A percentile compares a stretch with the other conserved stretches of the same genome.
Evolutionary conservation across 805 yeast genomes (phyloP).

Genomic region (Zygosaccharomyces gambellarensis): DNA sequence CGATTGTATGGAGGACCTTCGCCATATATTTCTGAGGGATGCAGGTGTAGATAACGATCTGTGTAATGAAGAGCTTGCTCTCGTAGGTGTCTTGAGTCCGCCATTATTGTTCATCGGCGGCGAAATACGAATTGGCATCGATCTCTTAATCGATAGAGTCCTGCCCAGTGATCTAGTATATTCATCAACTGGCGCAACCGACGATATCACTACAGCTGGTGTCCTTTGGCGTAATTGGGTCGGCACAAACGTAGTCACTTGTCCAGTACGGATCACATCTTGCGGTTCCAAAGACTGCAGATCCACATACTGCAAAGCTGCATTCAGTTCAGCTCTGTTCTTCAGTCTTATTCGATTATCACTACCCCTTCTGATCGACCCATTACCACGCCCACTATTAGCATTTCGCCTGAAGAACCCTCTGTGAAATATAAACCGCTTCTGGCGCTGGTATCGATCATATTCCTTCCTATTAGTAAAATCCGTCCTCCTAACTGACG

Average conservation of each 20-base stretch:
- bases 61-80: slow-evolving; percentile 1
- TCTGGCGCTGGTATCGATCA: slow-evolving; percentile 11
- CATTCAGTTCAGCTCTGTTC: slow-evolving; percentile 18
- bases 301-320: slow-evolving; percentile 22
- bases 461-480: slow-evolving; percentile 23
- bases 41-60: slow-evolving; percentile 18
- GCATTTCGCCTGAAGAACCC: slow-evolving; percentile 23
- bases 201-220: slow-evolving; percentile 6
- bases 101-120: not conserved
- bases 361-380: slow-evolving; percentile 1
- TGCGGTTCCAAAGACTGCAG: slow-evolving; percentile 10
- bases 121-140: not conserved
- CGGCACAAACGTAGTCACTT: slow-evolving; percentile 6
- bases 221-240: slow-evolving; percentile 1
- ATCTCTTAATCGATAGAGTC: slow-evolving; percentile 4
- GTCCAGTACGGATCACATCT: slow-evolving; percentile 11
- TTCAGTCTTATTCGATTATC: slow-evolving; percentile 9
- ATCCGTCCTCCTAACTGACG: slow-evolving; percentile 22
- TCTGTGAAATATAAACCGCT: slow-evolving; percentile 25
- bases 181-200: slow-evolving; percentile 5
- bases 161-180: slow-evolving; percentile 3
- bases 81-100: not conserved
- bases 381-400: not conserved
- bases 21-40: slow-evolving; percentile 10
- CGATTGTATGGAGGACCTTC: slow-evolving; percentile 4